Percentiles rank a stretch among this genome's conserved stretches.
These are phyloP conservation scores for Escovopsis weberi DNA, from an alignment of 2,329 filamentous ascomycete genomes.

Conservation along the genomic window DNA sequence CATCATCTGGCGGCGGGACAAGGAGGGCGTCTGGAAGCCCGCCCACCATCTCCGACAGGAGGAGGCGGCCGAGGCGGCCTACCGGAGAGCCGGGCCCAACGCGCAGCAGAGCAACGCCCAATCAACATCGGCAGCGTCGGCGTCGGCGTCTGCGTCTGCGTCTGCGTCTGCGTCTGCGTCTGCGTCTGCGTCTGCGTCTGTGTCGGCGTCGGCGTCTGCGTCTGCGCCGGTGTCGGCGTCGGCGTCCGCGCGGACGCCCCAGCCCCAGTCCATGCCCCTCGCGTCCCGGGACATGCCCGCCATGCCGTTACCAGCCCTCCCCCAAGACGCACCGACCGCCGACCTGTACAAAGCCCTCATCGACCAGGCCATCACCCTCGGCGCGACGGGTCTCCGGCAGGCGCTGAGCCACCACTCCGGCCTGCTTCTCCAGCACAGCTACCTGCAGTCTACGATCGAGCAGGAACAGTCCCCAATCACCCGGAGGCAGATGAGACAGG, in stretches of 20 bases:
- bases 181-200: too few relatives aligned
- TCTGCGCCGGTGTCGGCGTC: not conserved
- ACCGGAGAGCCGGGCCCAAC: constrained; percentile 11
- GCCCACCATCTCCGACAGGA: constrained; percentile 63
- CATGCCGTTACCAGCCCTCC: constrained; percentile 2
- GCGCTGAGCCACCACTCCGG: constrained; percentile 32
- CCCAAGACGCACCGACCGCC: constrained; percentile 17
- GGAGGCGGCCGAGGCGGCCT: constrained; percentile 44
- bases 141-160: too few relatives aligned
- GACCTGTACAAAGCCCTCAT: constrained; percentile 36
- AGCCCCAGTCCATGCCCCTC: constrained; percentile 1
- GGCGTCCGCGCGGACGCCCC: not conserved
- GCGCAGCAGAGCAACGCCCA: constrained; percentile 3
- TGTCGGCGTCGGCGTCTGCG: not conserved
- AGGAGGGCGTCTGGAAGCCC: constrained; percentile 71
- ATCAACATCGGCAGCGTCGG: constrained; percentile 1
- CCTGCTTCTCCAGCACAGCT: constrained; percentile 31
- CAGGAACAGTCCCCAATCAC: constrained; percentile 32
- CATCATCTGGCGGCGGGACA: constrained; percentile 83
- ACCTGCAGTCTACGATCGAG: constrained; percentile 37
- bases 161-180: too few relatives aligned
- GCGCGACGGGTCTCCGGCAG: constrained; percentile 30
- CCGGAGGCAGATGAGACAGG: constrained; percentile 34
- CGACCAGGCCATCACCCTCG: constrained; percentile 36
- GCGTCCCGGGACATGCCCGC: constrained; percentile 1